Conservation (phyloP, 768 basidiomycete species). For the Pholiota molesta region DNA sequence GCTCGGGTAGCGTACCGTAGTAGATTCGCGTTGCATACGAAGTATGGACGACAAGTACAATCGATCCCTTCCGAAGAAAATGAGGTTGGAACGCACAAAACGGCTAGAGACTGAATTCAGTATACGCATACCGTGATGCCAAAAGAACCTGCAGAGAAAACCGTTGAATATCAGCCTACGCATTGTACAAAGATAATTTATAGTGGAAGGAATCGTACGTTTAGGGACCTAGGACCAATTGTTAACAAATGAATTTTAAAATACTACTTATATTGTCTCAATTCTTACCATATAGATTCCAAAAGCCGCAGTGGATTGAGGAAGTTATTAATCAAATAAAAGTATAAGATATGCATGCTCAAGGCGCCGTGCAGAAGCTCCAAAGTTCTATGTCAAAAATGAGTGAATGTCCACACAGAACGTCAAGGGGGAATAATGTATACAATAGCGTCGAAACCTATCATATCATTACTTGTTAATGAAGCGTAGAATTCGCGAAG, state of each 20-base stretch:
- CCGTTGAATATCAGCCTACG: no score
- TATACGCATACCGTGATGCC: background rate
- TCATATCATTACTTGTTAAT: background rate
- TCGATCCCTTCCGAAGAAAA: conserved; percentile 1
- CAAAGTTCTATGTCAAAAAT: conserved; percentile 3
- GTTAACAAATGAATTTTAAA: background rate
- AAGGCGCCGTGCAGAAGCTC: conserved; percentile 15
- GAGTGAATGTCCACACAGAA: background rate
- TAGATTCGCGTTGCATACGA: conserved; percentile 18
- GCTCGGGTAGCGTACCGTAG: conserved; percentile 4
- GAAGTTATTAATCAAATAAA: conserved; percentile 12
- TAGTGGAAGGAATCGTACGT: background rate
- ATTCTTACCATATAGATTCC: conserved; percentile 13
- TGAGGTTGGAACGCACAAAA: background rate
- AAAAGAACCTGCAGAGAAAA: background rate
- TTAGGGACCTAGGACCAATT: background rate
- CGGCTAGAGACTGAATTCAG: background rate
- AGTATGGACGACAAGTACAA: conserved; percentile 15
- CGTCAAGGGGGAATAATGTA: background rate
- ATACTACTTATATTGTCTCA: background rate
- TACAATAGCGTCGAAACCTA: conserved; percentile 12
- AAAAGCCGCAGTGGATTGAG: conserved; percentile 9
- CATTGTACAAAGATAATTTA: no score
- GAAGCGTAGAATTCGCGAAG: background rate
- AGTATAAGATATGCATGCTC: conserved; percentile 17